Evolutionary conservation across 768 basidiomycete species (phyloP).

Genomic region (Termitomyces bulborhizus): DNA sequence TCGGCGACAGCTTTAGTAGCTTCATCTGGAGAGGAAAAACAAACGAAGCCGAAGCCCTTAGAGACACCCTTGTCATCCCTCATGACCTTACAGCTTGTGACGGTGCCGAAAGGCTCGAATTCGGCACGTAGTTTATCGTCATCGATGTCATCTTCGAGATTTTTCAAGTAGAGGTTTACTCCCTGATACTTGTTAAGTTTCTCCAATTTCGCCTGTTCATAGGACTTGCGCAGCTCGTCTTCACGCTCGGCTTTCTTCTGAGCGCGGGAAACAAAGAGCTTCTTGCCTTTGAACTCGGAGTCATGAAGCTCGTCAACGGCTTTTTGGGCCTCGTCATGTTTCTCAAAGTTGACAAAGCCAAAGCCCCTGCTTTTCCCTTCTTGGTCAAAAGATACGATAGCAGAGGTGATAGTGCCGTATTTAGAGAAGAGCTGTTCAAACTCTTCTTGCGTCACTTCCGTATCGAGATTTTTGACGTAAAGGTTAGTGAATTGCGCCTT

Average conservation of each 20-base stretch:
- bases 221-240: conserved; percentile 88
- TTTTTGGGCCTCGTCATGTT: conserved; percentile 84
- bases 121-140: conserved; percentile 96
- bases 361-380: conserved; percentile 94
- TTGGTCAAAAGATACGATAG: conserved; percentile 78
- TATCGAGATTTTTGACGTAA: conserved; percentile 95
- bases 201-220: conserved; percentile 96
- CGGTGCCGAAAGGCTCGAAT: conserved; percentile 94
- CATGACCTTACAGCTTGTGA: conserved; percentile 99
- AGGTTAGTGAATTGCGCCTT: conserved; percentile 97
- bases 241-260: conserved; percentile 99
- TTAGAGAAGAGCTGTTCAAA: conserved; percentile 74
- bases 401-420: conserved; percentile 85
- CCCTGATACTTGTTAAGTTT: conserved; percentile 97
- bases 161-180: conserved; percentile 99
- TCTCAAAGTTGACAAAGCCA: conserved; percentile 96
- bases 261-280: conserved; percentile 92
- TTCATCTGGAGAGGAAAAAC: conserved; percentile 97
- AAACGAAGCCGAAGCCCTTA: conserved; percentile 98
- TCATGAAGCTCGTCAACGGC: conserved; percentile 92
- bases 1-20: conserved; percentile 99
- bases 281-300: conserved; percentile 74
- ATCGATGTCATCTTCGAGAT: conserved; percentile 95
- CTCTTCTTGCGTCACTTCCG: conserved; percentile 78
- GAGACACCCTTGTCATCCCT: conserved; percentile 90